Evolutionary conservation across 768 basidiomycete genomes (phyloP).

Genomic region (Boletus pseudopeckii): DNA sequence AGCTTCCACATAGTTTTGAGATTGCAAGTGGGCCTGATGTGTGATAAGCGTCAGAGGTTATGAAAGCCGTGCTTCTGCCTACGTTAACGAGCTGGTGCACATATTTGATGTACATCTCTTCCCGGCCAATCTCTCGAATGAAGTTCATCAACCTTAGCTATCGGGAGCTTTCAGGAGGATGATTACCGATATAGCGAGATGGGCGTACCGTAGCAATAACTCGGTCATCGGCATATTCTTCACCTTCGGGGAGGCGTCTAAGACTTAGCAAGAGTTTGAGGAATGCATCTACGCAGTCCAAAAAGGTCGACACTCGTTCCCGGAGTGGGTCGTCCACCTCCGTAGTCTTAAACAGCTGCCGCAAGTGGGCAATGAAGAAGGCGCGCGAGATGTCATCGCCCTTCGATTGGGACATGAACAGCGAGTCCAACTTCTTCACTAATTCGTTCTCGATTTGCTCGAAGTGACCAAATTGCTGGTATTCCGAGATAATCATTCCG

Average conservation of each 20-base stretch:
- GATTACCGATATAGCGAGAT: neutral
- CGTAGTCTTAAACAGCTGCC: slow-evolving; percentile 82
- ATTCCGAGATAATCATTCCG: slow-evolving; percentile 94
- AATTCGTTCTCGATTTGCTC: slow-evolving; percentile 89
- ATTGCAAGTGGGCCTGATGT: slow-evolving; percentile 76
- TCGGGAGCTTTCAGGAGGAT: slow-evolving; percentile 11
- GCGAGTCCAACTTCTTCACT: slow-evolving; percentile 82
- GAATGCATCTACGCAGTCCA: slow-evolving; percentile 90
- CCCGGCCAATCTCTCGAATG: slow-evolving; percentile 84
- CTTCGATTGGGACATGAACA: slow-evolving; percentile 93
- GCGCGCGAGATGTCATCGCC: slow-evolving; percentile 88
- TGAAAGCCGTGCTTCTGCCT: slow-evolving; percentile 23
- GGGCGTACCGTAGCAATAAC: slow-evolving; percentile 78
- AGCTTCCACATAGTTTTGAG: slow-evolving; percentile 90
- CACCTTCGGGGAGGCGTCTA: slow-evolving; percentile 84
- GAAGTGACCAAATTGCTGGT: slow-evolving; percentile 80
- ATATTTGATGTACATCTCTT: slow-evolving; percentile 95
- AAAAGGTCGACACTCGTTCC: slow-evolving; percentile 73
- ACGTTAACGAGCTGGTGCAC: slow-evolving; percentile 93
- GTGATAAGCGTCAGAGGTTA: slow-evolving; percentile 12
- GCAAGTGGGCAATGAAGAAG: slow-evolving; percentile 89
- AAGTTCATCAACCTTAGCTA: slow-evolving; percentile 91
- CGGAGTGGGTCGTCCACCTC: slow-evolving; percentile 78
- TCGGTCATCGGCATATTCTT: slow-evolving; percentile 92
- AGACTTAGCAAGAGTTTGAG: slow-evolving; percentile 86